phyloP scores from a whole-genome alignment of 768 basidiomycete genomes.

The Chalciporus sphaerocephalus region DNA sequence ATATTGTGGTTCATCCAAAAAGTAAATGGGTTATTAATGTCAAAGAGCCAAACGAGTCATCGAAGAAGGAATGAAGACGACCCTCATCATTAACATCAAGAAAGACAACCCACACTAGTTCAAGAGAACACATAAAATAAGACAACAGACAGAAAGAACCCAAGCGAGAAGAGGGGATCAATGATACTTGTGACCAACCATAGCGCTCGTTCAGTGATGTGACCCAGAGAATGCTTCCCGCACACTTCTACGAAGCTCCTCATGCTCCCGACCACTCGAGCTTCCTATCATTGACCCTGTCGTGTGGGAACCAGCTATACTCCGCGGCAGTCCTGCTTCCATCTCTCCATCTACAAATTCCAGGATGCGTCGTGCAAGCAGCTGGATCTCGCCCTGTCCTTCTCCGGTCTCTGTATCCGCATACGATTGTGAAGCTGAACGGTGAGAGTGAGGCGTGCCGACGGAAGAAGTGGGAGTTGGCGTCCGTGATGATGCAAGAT shows the following conservation, averaged over 20 bases:
- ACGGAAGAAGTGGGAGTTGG: conserved; percentile 68
- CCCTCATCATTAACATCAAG: conserved; percentile 2
- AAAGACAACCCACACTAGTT: background rate
- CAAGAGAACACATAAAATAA: conserved; percentile 12
- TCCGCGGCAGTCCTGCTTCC: conserved; percentile 56
- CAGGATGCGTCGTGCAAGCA: conserved; percentile 78
- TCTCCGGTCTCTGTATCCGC: conserved; percentile 82
- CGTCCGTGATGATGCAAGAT: conserved; percentile 68
- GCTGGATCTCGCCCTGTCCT: conserved; percentile 87
- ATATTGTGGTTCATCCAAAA: background rate
- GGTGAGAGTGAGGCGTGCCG: conserved; percentile 70
- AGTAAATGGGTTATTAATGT: background rate
- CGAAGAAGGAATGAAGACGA: background rate
- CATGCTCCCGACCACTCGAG: conserved; percentile 58
- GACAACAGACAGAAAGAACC: conserved; percentile 8
- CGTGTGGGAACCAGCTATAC: conserved; percentile 60
- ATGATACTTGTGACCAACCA: background rate
- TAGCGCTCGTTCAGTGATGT: conserved; percentile 32
- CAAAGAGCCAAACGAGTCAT: background rate
- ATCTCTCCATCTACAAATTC: conserved; percentile 79
- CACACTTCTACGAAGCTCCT: conserved; percentile 77
- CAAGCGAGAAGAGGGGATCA: background rate
- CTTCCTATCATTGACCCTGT: conserved; percentile 67
- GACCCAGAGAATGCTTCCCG: conserved; percentile 74
- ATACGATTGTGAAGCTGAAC: conserved; percentile 65